Evolutionary conservation across 225 moss, liverwort and hornwort genomes (phyloP).

Genomic region (Thuidium tamariscinum): DNA sequence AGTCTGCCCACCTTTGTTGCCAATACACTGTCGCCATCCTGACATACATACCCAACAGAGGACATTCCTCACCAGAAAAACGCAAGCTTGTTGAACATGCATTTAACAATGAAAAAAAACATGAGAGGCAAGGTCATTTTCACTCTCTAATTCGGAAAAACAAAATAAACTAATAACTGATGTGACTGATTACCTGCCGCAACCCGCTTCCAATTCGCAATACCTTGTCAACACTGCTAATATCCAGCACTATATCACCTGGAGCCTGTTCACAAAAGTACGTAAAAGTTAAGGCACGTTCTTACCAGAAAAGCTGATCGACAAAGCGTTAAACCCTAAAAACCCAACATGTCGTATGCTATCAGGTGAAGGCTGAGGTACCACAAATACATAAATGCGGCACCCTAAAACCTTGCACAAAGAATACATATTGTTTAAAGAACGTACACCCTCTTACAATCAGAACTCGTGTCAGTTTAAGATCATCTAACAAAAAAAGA

Average conservation of each 20-base stretch:
- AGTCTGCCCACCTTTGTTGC: slow-evolving; percentile 66
- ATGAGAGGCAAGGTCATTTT: not conserved
- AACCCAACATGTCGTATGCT: not conserved
- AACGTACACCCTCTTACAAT: not conserved
- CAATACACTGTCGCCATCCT: slow-evolving; percentile 75
- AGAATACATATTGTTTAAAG: not conserved
- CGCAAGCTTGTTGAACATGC: not conserved
- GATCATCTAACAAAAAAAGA: not conserved
- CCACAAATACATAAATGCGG: not conserved
- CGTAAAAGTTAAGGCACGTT: not conserved
- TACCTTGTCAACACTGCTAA: slow-evolving; percentile 27
- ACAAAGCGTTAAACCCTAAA: not conserved
- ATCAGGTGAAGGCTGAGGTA: not conserved
- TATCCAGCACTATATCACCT: slow-evolving; percentile 44
- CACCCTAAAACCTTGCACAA: not conserved
- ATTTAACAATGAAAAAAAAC: not conserved
- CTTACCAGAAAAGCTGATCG: not conserved
- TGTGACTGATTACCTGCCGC: slow-evolving; percentile 27
- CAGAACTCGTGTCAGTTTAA: not conserved
- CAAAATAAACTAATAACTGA: not conserved
- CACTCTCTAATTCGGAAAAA: not conserved
- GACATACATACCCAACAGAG: not conserved
- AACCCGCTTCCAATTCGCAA: slow-evolving; percentile 48
- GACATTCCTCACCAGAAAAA: not conserved
- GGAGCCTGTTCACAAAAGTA: slow-evolving; percentile 20